Conservation (phyloP, 768 basidiomycete genomes). For the Amanita thiersii region DNA sequence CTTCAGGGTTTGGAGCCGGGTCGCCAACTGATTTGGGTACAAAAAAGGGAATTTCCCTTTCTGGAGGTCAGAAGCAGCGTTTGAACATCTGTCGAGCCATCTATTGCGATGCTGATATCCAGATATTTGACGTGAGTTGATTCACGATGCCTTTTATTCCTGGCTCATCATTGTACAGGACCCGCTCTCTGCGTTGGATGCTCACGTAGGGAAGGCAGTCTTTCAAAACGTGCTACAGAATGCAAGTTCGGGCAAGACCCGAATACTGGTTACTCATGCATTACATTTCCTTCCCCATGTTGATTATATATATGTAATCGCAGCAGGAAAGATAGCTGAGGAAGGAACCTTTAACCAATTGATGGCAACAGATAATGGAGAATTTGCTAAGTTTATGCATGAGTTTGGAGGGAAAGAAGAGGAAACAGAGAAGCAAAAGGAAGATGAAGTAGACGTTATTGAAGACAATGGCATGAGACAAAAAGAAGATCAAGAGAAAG, state of each 20-base stretch:
- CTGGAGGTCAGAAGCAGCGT: conserved; percentile 74
- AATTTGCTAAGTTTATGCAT: conserved; percentile 61
- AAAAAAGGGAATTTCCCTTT: conserved; percentile 70
- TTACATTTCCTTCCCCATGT: conserved; percentile 84
- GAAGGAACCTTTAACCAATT: conserved; percentile 73
- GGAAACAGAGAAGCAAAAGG: conserved; percentile 35
- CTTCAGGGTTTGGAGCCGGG: neutral
- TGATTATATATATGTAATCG: conserved; percentile 77
- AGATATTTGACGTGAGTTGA: conserved; percentile 67
- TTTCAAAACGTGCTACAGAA: conserved; percentile 78
- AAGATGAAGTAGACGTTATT: conserved; percentile 34
- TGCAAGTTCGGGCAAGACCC: conserved; percentile 59
- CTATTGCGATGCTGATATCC: conserved; percentile 80
- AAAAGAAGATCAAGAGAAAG: conserved; percentile 26
- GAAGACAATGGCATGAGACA: conserved; percentile 15
- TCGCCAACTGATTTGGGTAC: conserved; percentile 5
- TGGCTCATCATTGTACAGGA: conserved; percentile 32
- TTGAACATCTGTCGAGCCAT: conserved; percentile 83
- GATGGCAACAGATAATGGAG: conserved; percentile 47
- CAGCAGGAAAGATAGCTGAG: conserved; percentile 72
- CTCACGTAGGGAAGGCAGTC: conserved; percentile 82
- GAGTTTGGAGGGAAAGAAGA: conserved; percentile 74
- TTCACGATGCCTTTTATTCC: neutral
- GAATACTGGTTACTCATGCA: conserved; percentile 87
- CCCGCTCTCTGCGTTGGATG: conserved; percentile 85